These are phyloP conservation scores for Athelia psychrophila DNA, from an alignment of 1,284 basidiomycete genomes.

Conservation along the genomic window DNA sequence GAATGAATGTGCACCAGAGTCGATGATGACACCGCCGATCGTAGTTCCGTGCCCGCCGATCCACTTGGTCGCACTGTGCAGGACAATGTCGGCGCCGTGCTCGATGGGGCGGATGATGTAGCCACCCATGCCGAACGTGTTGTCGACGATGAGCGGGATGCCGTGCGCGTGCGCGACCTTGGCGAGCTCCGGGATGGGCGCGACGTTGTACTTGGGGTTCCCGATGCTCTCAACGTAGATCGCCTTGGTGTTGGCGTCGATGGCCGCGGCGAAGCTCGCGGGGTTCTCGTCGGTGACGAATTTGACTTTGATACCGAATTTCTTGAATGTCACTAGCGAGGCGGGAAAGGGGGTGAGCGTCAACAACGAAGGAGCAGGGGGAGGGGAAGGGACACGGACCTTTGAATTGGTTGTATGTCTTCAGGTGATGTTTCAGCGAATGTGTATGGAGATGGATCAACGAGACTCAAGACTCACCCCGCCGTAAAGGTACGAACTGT, in stretches of 20 bases:
- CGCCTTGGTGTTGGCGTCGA: constrained; percentile 76
- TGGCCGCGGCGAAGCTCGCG: constrained; percentile 67
- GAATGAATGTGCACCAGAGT: no score
- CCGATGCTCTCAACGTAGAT: constrained; percentile 84
- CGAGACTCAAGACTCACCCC: constrained; percentile 42
- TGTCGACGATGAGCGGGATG: constrained; percentile 85
- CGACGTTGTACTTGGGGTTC: constrained; percentile 81
- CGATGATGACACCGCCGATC: constrained; percentile 82
- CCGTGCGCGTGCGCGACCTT: constrained; percentile 72
- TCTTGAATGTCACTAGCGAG: constrained; percentile 66
- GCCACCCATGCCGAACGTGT: constrained; percentile 89
- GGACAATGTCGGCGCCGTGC: constrained; percentile 83
- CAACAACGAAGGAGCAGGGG: neutral
- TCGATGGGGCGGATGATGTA: constrained; percentile 76
- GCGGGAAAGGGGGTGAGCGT: neutral
- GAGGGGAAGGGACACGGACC: neutral
- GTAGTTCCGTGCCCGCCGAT: constrained; percentile 90
- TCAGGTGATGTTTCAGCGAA: no score
- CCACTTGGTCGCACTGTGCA: constrained; percentile 91
- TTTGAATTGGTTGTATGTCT: no score
- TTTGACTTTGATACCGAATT: constrained; percentile 77
- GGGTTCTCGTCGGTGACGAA: constrained; percentile 68
- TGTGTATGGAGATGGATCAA: no score
- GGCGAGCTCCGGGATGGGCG: constrained; percentile 71
- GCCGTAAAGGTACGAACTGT: constrained; percentile 62